These are phyloP conservation scores for Agastache rugosa DNA, from an alignment of 257 asterid genomes.

Conservation along the genomic window DNA sequence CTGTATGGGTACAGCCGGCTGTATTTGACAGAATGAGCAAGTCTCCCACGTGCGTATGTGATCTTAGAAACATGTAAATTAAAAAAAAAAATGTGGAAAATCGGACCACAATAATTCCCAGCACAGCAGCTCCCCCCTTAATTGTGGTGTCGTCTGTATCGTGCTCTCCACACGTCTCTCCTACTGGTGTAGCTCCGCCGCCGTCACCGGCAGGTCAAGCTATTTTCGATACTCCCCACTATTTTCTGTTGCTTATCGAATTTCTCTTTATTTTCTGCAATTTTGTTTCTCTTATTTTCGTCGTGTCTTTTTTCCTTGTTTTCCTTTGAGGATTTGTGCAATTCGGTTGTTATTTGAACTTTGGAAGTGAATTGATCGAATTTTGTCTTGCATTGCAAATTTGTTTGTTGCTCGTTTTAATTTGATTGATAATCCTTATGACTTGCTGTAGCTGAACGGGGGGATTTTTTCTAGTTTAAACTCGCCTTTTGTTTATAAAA, in stretches of 20 bases:
- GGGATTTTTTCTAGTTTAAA: too few relatives aligned
- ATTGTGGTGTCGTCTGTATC: constrained; percentile 11
- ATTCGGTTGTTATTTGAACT: constrained; percentile 8
- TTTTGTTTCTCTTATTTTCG: constrained; percentile 20
- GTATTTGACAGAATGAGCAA: too few relatives aligned
- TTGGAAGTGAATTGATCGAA: neutral
- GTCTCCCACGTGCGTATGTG: constrained; percentile 32
- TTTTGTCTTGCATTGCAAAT: constrained; percentile 26
- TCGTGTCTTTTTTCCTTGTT: neutral
- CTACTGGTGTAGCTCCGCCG: constrained; percentile 35
- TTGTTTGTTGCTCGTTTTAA: constrained; percentile 1
- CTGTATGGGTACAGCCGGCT: too few relatives aligned
- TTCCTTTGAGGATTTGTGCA: constrained; percentile 6
- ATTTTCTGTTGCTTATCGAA: neutral
- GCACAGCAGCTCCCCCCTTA: too few relatives aligned
- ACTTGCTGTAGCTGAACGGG: constrained; percentile 2
- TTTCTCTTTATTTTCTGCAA: constrained; percentile 16
- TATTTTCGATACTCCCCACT: constrained; percentile 3
- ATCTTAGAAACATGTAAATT: neutral
- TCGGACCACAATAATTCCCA: constrained; percentile 37
- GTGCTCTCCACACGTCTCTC: constrained; percentile 53
- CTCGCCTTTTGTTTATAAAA: neutral
- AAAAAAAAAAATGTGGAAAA: neutral
- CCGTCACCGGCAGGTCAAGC: constrained; percentile 37
- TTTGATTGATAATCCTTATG: neutral